Evolutionary conservation across 441 rosid genomes (phyloP), one percentile per base, ranked within the genome.

Genomic region (Pelargonium hybrid): DNA sequence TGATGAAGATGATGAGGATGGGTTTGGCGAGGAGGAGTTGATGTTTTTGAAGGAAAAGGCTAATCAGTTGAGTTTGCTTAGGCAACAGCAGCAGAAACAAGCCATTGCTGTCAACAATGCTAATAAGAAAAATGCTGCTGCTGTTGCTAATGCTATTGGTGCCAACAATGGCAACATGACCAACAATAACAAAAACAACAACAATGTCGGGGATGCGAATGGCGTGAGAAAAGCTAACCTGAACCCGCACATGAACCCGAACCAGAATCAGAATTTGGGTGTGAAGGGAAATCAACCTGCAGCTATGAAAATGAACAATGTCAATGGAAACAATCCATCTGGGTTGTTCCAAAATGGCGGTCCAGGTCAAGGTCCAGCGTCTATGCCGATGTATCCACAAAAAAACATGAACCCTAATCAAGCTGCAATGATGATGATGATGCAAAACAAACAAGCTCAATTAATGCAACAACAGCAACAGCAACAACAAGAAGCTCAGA

Each of bases 171-270:
- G 61, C 2, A 54, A 52, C 9, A 52, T 52, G 59, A 52, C 15
- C 59, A 52, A 29, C 31, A 29, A 29, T 4, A 29, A 29, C 31
- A 29, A 29, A 2, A 31, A 31, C 37, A 31, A 29, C 34, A 29
- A 20, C 62, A 20, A 56, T 56, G 62, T 61, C 34, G 76, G 74
- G 26, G 84, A 74, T 65, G 79, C 66, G 50, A 85, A 84, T 80
- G 75, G 68, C n/a, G 78, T 79, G 0, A 88, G 83, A 74, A 88
- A 84, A 75, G 89, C 84, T 57, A 87, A 78, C 78, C 84, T 79
- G 47, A 87, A 74, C 80, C 94, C 82, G 81, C 83, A 57, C 34
- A 0, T 7, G 6, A 31, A 31, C 78, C 84, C 79, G 47, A 87
- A 75, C 78, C 84, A 79, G 47, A 87, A 75, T 81, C 94, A 83